These are phyloP conservation scores for Lanmaoa rubissima DNA, from an alignment of 768 basidiomycete genomes.

Conservation along the genomic window DNA sequence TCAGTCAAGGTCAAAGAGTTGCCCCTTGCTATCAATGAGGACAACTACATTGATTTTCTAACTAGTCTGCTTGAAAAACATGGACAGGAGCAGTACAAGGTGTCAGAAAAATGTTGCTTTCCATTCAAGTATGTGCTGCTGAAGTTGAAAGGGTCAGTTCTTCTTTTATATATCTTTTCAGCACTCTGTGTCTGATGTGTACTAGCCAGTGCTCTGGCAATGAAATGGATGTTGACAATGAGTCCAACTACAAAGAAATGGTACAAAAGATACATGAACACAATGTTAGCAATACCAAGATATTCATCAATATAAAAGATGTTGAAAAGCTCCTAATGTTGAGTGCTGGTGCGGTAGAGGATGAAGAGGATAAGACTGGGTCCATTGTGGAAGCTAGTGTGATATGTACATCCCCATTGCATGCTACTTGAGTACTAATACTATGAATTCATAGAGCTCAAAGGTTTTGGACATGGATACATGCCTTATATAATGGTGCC, in stretches of 20 bases:
- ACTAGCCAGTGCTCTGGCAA: not conserved
- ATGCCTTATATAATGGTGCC: not conserved
- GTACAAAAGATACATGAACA: constrained; percentile 3
- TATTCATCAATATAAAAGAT: constrained; percentile 5
- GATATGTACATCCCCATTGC: no score
- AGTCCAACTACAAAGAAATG: constrained; percentile 14
- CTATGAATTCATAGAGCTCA: no score
- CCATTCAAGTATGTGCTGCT: constrained; percentile 7
- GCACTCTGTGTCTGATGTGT: not conserved
- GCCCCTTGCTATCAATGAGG: not conserved
- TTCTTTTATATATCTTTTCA: not conserved
- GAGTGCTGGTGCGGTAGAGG: no score
- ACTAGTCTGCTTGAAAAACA: no score
- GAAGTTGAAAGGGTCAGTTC: not conserved
- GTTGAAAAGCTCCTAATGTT: not conserved
- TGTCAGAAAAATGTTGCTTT: constrained; percentile 24
- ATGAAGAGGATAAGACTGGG: no score
- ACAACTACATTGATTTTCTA: constrained; percentile 7
- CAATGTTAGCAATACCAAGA: not conserved
- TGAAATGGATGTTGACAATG: constrained; percentile 9
- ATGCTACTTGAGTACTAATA: no score
- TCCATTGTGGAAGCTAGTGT: no score
- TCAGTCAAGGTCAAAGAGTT: constrained; percentile 3
- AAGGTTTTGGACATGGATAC: not conserved
- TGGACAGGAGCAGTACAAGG: not conserved